A percentile compares a stretch with the other conserved stretches of the same genome.
These are phyloP conservation scores for Phytophthora hybrid DNA, from an alignment of 352 stramenopile genomes.

Conservation along the genomic window DNA sequence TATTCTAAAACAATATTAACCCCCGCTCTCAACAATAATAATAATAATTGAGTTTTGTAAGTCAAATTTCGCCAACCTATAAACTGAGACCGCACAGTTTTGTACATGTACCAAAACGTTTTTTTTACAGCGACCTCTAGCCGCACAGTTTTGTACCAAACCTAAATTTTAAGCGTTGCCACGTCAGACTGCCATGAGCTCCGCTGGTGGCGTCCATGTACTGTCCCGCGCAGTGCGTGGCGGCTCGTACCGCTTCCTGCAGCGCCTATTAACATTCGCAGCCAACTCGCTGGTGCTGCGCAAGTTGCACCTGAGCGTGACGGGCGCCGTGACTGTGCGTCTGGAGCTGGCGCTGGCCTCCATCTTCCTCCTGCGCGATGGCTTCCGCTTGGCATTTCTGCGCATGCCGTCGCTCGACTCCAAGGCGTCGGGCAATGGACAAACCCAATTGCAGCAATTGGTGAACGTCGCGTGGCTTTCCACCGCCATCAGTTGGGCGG, in stretches of 20 bases:
- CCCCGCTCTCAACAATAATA: too few relatives aligned
- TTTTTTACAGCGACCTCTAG: too few relatives aligned
- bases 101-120: too few relatives aligned
- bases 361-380: constrained; percentile 91
- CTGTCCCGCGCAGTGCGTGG: constrained; percentile 63
- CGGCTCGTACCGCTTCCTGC: constrained; percentile 82
- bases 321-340: constrained; percentile 83
- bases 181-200: constrained; percentile 35
- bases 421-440: constrained; percentile 3
- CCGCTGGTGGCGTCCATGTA: constrained; percentile 28
- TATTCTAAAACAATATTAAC: too few relatives aligned
- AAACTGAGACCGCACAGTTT: too few relatives aligned
- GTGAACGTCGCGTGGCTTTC: constrained; percentile 87
- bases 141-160: too few relatives aligned
- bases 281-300: constrained; percentile 87
- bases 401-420: constrained; percentile 77
- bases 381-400: constrained; percentile 88
- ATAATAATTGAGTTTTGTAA: too few relatives aligned
- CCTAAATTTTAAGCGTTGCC: neutral
- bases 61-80: too few relatives aligned
- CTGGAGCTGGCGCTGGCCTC: constrained; percentile 91
- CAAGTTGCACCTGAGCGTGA: constrained; percentile 76
- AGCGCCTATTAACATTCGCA: constrained; percentile 87
- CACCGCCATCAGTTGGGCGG: constrained; percentile 61
- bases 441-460: constrained; percentile 59